Evolutionary conservation across 2,329 filamentous ascomycete species (phyloP), one percentile per base, ranked within the genome.

Genomic region (Beauveria australis): DNA sequence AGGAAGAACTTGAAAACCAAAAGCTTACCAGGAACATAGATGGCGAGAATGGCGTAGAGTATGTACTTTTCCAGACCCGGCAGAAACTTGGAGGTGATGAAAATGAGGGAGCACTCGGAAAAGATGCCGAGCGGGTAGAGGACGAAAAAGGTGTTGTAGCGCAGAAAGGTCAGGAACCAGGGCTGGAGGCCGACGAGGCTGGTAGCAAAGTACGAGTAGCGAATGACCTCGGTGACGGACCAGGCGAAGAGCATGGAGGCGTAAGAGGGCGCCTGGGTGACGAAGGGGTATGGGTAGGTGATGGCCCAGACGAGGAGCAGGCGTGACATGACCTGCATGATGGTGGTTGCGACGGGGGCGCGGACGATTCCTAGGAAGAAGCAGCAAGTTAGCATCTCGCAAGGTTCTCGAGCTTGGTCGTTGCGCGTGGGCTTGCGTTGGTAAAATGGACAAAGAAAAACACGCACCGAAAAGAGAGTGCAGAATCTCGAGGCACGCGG

Each of bases 141-240:
- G 43, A 97, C 77, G 68, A 91, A 91, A 76, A 99, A 99, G 8
- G 90, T 92, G 74, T 95, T 96, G 76, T 97, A 92, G 67, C 92
- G 81, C 74, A 95, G 78, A 89, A 91, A 96, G 43, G 85, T 85
- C 71, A 96, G 81, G 62, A 81, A 77, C 0, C 69, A 72, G 0
- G 92, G 90, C 33, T 89, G 83, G 62, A 75, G 71, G 30, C 83
- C 80, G 64, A 79, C 76, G 37, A 94, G 82, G 67, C 85, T 86
- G 68, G 92, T 81, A 41, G 89, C 89, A 72, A 97, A 97, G 81
- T 90, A 99, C 53, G 85, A 83, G 81, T 99, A 99, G 59, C 94
- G 88, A 68, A 97, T 88, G 58, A 96, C 89, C 77, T 99, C 94
- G 63, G 94, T 97, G 62, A 91, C 74, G 65, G 86, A 88, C 93